These are phyloP conservation scores for Cynanchum wilfordii DNA, from an alignment of 257 asterid species.

Conservation along the genomic window DNA sequence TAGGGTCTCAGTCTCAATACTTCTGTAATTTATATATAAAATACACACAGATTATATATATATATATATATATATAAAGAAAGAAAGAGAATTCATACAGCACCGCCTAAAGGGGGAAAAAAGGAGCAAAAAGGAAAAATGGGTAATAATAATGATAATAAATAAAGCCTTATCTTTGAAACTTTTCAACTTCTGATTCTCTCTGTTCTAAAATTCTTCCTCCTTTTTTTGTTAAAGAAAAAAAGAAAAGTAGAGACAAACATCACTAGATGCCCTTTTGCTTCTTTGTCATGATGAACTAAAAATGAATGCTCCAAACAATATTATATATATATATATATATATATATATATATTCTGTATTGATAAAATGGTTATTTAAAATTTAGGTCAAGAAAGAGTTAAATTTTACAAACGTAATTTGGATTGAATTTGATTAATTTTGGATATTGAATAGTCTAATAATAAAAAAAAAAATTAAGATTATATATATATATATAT, in stretches of 20 bases:
- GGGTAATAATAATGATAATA: not conserved
- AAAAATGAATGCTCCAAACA: constrained; percentile 4
- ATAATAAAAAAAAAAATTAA: no score
- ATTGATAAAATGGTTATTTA: no score
- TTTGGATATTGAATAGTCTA: no score
- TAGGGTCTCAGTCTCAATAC: constrained; percentile 21
- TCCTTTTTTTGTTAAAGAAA: not conserved
- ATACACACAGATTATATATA: no score
- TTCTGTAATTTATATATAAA: constrained; percentile 8
- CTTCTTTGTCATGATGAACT: constrained; percentile 14
- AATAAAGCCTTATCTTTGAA: not conserved
- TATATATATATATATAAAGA: not conserved
- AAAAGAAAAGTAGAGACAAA: constrained; percentile 14
- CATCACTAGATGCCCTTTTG: constrained; percentile 19
- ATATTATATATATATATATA: not conserved
- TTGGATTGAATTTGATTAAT: no score
- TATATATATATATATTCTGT: not conserved
- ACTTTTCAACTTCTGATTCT: constrained; percentile 1
- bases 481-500: no score
- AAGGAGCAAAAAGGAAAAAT: not conserved
- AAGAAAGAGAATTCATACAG: not conserved
- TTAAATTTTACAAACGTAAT: no score
- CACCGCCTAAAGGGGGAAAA: not conserved
- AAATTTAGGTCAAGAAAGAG: no score
- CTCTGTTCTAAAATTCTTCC: constrained; percentile 7